Evolutionary conservation across 1,284 basidiomycete genomes (phyloP), one percentile per base, ranked within the genome.

Genomic region (Heterobasidion annosum): DNA sequence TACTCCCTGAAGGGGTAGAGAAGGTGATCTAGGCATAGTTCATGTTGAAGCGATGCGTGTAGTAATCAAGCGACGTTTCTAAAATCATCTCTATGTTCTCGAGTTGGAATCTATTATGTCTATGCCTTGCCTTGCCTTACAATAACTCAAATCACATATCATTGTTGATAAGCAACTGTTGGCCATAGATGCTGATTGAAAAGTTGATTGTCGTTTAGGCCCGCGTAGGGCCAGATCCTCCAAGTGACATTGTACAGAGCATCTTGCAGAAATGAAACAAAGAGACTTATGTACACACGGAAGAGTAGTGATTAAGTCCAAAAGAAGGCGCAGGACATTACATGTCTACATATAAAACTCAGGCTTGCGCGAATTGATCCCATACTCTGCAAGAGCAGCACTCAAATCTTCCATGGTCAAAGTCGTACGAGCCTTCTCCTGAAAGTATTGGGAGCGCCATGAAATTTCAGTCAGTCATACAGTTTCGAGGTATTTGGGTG

Each of bases 391-490:
- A 32, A 99, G 79, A 1, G 97, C 97, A 7, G 93, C 79, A 57
- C 88, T 89, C 48, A 99, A 76, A 67, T 99, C 97, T 59, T 99
- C 97, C 94, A 98, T 98, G 5, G 93, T 98, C 57, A 99, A 73
- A 0, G 95, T 93, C n/a, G 97, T 98, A 59, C 92, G 83, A 42
- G 92, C 93, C 66, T 93, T 92, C 66, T 97, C 93, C 87, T 93
- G 57, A 45, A 32, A 32, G 42, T 19, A 52, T 12, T 8, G 18
- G n/a, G 47, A 46, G 8, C 47, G 49, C 35, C 37, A 16, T 33
- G 32, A 19, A 10, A 45, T 25, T 18, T n/a, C 2, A 25, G 40
- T 44, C 34, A 19, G 40, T 43, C 16, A 16, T 16, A 43, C 13
- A 13, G 5, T 43, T 43, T 16, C 7, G 40, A 43, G 40, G 16